These are phyloP conservation scores for Lactarius deliciosus DNA, from an alignment of 768 basidiomycete species.

Conservation along the genomic window DNA sequence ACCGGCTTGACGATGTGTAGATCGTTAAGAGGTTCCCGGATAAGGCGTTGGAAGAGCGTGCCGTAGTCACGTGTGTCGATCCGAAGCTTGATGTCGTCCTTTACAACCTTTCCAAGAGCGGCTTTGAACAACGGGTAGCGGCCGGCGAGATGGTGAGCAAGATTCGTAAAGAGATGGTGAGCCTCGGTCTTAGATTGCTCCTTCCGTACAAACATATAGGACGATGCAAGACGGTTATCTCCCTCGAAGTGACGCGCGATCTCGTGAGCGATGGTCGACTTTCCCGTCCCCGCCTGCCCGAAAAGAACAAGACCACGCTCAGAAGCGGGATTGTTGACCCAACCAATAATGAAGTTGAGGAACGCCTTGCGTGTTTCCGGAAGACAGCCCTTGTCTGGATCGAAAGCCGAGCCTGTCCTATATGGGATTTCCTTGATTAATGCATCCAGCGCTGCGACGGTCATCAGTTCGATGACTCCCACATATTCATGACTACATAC, in stretches of 20 bases:
- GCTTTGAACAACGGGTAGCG: not conserved
- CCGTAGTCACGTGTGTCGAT: not conserved
- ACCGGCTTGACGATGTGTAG: not conserved
- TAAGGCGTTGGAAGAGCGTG: not conserved
- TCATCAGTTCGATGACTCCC: not conserved
- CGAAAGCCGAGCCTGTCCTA: no score
- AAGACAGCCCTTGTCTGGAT: no score
- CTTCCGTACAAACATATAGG: not conserved
- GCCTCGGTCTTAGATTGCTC: not conserved
- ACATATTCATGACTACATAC: not conserved
- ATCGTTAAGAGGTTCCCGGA: not conserved
- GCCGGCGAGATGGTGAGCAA: not conserved
- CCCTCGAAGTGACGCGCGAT: not conserved
- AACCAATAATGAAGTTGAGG: not conserved
- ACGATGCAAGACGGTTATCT: not conserved
- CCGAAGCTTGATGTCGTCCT: not conserved
- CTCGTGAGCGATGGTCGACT: not conserved
- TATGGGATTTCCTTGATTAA: no score
- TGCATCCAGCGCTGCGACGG: no score
- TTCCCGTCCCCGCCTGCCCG: not conserved
- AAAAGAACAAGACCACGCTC: slow-evolving; percentile 1
- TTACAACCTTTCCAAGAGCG: not conserved
- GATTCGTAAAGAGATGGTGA: slow-evolving; percentile 2
- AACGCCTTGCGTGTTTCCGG: not conserved
- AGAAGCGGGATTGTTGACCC: not conserved